These are phyloP conservation scores for Trichoderma semiorbis DNA, from an alignment of 2,329 filamentous ascomycete species.

Conservation along the genomic window DNA sequence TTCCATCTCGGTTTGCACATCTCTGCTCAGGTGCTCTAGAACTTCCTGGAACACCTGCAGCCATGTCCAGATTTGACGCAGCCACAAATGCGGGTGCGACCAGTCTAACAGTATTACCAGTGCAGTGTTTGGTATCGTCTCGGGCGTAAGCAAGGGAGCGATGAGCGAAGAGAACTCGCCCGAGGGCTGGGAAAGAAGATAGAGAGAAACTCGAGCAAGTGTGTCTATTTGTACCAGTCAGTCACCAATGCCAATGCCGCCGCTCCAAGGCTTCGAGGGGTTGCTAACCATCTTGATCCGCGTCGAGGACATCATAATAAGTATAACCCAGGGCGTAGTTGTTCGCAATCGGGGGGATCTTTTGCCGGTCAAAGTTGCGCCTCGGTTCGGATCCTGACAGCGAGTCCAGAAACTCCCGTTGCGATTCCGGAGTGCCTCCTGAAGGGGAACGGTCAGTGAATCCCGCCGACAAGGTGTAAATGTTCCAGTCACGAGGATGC, in stretches of 20 bases:
- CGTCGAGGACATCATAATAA: slow-evolving; percentile 90
- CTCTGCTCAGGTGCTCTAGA: slow-evolving; percentile 67
- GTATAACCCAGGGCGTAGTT: slow-evolving; percentile 91
- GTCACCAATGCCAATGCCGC: not conserved
- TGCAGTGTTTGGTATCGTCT: slow-evolving; percentile 80
- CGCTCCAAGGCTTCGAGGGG: not conserved
- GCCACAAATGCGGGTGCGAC: slow-evolving; percentile 90
- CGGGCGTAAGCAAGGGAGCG: slow-evolving; percentile 76
- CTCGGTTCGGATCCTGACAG: slow-evolving; percentile 53
- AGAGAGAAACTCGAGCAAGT: slow-evolving; percentile 82
- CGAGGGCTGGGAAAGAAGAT: slow-evolving; percentile 82
- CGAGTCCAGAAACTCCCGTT: slow-evolving; percentile 76
- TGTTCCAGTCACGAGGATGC: not conserved
- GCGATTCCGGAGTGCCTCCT: slow-evolving; percentile 80
- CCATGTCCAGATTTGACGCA: slow-evolving; percentile 86
- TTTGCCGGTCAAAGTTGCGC: slow-evolving; percentile 54
- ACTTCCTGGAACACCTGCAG: slow-evolving; percentile 77
- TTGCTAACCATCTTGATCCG: slow-evolving; percentile 78
- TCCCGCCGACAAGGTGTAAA: not conserved
- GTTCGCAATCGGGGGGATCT: slow-evolving; percentile 78
- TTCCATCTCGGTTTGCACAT: slow-evolving; percentile 80
- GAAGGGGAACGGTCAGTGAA: slow-evolving; percentile 30
- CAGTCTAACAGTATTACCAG: slow-evolving; percentile 93
- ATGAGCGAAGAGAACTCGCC: slow-evolving; percentile 78
- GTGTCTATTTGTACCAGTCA: slow-evolving; percentile 60